Conservation (phyloP, 129 eudicot genomes). For the Silybum marianum region DNA sequence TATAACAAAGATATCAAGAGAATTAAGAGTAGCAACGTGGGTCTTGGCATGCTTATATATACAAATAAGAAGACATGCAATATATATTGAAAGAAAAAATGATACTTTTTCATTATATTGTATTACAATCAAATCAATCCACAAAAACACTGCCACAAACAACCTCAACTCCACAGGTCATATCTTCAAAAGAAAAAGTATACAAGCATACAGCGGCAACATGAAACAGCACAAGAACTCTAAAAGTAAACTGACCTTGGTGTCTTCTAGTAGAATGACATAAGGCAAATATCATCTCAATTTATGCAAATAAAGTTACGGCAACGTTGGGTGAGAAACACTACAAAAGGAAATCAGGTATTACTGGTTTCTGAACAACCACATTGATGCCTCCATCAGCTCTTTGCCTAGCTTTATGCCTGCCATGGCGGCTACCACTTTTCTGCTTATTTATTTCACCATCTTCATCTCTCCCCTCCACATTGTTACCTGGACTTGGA, state of each 20-base stretch:
- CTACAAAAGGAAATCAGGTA: conserved; percentile 92
- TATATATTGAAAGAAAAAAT: conserved; percentile 2
- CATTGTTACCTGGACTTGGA: conserved; percentile 32
- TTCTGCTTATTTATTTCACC: conserved; percentile 51
- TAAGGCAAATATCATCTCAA: conserved; percentile 1
- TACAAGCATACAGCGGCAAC: conserved; percentile 22
- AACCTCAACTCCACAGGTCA: conserved; percentile 25
- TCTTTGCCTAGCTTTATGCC: conserved; percentile 57
- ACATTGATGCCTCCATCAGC: conserved; percentile 40
- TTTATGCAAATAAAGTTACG: conserved; percentile 9
- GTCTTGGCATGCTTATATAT: background rate
- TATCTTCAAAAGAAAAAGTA: conserved; percentile 23
- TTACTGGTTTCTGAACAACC: conserved; percentile 59
- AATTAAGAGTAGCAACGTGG: conserved; percentile 1
- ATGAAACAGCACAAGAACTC: conserved; percentile 18
- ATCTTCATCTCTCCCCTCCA: conserved; percentile 43
- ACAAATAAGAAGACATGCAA: conserved; percentile 4
- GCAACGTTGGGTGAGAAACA: conserved; percentile 13
- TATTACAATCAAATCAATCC: conserved; percentile 24
- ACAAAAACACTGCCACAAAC: conserved; percentile 19
- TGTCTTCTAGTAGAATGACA: background rate
- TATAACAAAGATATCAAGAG: background rate
- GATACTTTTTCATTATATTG: background rate
- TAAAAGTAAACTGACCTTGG: conserved; percentile 32
- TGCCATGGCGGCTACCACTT: conserved; percentile 49